Evolutionary conservation across 2,329 filamentous ascomycete species (phyloP).

Genomic region (Beauveria asiatica): DNA sequence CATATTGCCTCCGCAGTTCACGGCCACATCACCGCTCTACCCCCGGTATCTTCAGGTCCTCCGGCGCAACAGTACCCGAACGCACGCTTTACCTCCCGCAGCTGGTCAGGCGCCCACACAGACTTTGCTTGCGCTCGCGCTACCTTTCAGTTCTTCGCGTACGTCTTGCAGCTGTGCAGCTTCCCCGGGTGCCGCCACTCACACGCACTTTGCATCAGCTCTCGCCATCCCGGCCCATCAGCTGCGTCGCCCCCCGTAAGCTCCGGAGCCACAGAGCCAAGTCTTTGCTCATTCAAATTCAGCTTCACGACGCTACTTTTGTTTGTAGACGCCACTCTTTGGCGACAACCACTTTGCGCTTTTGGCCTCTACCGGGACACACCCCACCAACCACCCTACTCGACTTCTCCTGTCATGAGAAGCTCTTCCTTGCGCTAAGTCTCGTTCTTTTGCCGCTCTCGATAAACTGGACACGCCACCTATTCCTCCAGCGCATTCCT

Average conservation of each 20-base stretch:
- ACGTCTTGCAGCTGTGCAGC: not conserved
- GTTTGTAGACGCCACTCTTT: not conserved
- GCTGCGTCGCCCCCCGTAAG: not conserved
- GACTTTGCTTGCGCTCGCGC: not conserved
- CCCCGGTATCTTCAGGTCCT: not conserved
- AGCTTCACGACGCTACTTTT: not conserved
- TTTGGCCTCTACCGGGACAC: not conserved
- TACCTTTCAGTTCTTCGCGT: not conserved
- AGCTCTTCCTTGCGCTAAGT: not conserved
- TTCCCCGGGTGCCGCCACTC: conserved; percentile 5
- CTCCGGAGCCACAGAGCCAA: not conserved
- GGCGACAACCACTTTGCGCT: not conserved
- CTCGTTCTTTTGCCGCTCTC: not conserved
- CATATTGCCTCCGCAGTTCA: not conserved
- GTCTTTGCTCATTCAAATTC: not conserved
- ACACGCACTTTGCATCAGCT: conserved; percentile 7
- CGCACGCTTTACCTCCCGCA: not conserved
- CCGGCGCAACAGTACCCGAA: conserved; percentile 3
- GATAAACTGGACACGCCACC: not conserved
- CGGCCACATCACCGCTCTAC: conserved; percentile 1
- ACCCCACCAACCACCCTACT: conserved; percentile 5
- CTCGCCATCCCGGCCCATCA: conserved; percentile 1
- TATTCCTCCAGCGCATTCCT: not conserved
- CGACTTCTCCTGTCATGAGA: conserved; percentile 7
- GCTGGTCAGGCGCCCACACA: not conserved